These are phyloP conservation scores for Entonaema liquescens DNA, from an alignment of 495 filamentous ascomycete genomes.

Conservation along the genomic window DNA sequence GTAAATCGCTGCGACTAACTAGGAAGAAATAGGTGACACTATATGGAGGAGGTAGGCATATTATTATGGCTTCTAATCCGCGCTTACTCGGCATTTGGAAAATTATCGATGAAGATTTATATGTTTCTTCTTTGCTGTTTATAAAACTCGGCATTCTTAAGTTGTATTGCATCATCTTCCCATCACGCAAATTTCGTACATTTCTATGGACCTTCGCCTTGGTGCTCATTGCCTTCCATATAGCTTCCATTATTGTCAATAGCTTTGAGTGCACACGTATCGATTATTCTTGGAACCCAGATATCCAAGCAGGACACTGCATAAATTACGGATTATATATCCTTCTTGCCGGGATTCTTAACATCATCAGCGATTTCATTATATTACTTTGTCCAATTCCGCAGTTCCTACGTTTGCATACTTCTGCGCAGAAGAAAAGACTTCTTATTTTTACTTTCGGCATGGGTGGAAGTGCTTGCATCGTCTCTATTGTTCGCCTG, in stretches of 20 bases:
- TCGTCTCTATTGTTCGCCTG: constrained; percentile 27
- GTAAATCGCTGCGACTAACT: not conserved
- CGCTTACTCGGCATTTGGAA: constrained; percentile 18
- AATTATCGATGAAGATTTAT: constrained; percentile 16
- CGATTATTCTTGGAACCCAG: constrained; percentile 12
- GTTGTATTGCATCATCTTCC: constrained; percentile 18
- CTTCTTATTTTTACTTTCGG: constrained; percentile 14
- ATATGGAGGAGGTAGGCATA: constrained; percentile 26
- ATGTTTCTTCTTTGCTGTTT: constrained; percentile 12
- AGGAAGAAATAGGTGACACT: not conserved
- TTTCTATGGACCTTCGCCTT: constrained; percentile 15
- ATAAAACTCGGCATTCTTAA: constrained; percentile 28
- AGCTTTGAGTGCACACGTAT: constrained; percentile 27
- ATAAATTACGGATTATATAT: constrained; percentile 14
- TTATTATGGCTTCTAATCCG: constrained; percentile 9
- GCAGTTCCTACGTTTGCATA: not conserved
- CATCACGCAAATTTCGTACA: not conserved
- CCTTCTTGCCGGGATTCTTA: constrained; percentile 26
- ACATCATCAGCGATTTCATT: constrained; percentile 23
- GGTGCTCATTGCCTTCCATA: constrained; percentile 8
- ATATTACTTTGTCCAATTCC: constrained; percentile 23
- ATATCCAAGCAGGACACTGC: constrained; percentile 3
- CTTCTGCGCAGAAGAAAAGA: constrained; percentile 15
- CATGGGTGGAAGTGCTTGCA: constrained; percentile 16
- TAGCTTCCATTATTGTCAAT: constrained; percentile 14